Evolutionary conservation across 73 alveolate species (phyloP).

Genomic region (Tetrahymena malaccensis): DNA sequence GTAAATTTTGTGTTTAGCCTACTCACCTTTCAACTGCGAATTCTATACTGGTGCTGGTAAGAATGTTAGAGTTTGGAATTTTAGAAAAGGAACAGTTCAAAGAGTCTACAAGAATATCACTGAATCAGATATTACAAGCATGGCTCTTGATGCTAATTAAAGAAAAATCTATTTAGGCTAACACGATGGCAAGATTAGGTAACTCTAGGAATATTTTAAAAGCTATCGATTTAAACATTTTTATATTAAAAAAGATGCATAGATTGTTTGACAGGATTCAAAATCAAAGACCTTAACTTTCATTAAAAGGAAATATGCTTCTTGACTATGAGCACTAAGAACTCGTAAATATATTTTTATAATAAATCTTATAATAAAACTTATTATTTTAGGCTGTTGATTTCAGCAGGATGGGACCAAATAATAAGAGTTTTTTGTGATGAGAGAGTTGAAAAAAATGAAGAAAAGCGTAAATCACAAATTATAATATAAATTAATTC

Average conservation of each 20-base stretch:
- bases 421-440: constrained; percentile 9
- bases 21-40: constrained; percentile 13
- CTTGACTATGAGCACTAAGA: not conserved
- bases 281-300: not conserved
- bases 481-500: no score
- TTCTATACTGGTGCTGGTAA: constrained; percentile 11
- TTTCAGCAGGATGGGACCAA: constrained; percentile 27
- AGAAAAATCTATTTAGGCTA: constrained; percentile 22
- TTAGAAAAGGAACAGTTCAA: constrained; percentile 13
- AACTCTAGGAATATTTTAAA: not conserved
- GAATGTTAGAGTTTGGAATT: constrained; percentile 11
- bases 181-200: constrained; percentile 15
- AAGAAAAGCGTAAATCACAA: not conserved
- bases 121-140: constrained; percentile 1
- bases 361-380: not conserved
- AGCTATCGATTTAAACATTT: no score
- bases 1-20: not conserved
- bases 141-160: constrained; percentile 10
- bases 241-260: not conserved
- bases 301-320: not conserved
- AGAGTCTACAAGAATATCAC: constrained; percentile 4
- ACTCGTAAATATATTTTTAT: not conserved
- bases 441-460: not conserved
- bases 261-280: not conserved
- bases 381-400: not conserved